These are phyloP conservation scores for Cardiospermum halicacabum DNA, from an alignment of 345 rosid species.

Conservation along the genomic window DNA sequence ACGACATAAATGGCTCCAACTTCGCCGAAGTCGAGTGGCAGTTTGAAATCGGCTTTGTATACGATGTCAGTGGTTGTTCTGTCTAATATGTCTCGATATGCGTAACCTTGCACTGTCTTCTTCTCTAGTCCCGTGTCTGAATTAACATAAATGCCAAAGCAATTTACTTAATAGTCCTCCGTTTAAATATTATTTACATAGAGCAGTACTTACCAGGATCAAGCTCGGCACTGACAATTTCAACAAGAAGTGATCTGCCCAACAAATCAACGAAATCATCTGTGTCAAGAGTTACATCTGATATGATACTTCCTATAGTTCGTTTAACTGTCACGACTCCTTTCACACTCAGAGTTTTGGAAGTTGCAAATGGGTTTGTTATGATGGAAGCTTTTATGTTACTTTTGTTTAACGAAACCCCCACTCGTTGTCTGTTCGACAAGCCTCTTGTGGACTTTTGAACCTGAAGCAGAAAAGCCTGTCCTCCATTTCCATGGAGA, in stretches of 20 bases:
- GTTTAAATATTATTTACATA: too few relatives aligned
- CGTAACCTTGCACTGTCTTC: conserved; percentile 42
- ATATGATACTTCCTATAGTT: conserved; percentile 25
- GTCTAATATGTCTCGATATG: conserved; percentile 23
- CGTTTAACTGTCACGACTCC: conserved; percentile 30
- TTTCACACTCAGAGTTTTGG: conserved; percentile 21
- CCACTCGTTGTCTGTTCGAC: not conserved
- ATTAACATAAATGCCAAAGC: not conserved
- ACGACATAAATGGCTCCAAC: conserved; percentile 58
- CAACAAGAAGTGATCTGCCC: conserved; percentile 45
- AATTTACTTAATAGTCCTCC: too few relatives aligned
- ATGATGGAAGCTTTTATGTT: conserved; percentile 22
- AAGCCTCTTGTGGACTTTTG: not conserved
- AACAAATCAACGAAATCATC: conserved; percentile 42
- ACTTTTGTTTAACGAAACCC: not conserved
- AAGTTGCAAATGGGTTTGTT: not conserved
- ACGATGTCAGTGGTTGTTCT: conserved; percentile 18
- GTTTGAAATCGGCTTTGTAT: conserved; percentile 52
- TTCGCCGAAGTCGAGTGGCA: conserved; percentile 50
- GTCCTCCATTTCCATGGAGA: conserved; percentile 20
- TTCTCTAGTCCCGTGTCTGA: conserved; percentile 46
- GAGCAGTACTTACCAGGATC: conserved; percentile 46
- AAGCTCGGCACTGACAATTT: conserved; percentile 53
- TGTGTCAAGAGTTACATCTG: conserved; percentile 23
- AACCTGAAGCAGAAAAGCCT: not conserved